Evolutionary conservation across 2,329 filamentous ascomycete species (phyloP), one percentile per base, ranked within the genome.

Genomic region (Aspergillus arachidicola): DNA sequence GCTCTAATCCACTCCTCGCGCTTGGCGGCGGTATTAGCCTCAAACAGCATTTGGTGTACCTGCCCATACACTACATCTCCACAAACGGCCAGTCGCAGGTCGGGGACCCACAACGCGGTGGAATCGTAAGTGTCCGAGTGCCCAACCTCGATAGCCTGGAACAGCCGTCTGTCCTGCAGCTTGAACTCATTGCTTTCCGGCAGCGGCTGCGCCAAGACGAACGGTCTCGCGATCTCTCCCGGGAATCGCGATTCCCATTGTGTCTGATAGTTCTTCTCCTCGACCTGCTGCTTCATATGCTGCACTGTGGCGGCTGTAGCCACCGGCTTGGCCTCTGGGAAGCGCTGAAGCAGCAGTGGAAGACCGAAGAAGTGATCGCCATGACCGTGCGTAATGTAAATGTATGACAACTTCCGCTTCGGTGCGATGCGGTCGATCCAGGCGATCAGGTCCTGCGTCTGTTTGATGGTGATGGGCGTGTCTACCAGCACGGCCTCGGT

Each of bases 341-440:
- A 81, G 0, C 69, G 68, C 41, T 69, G 57, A 1, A 70, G 21
- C 6, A 80, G 60, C 6, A 67, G 45, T 0, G 73, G 64, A 12
- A 76, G 58, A 53, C 76, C 76, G 62, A 80, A 76, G 67, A 73
- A 81, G 63, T 81, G 79, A 66, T 81, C 79, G 19, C 72, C 78
- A 57, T 81, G 79, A n/a, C 77, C 77, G 55, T 81, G 79, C 0
- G 79, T 81, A 57, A 80, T 76, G 67, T 80, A 81, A 38, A 81
- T 76, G 50, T 74, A 74, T 3, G 66, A 66, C 0, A 81, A 68
- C 21, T 69, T 70, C 12, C 71, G 72, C 21, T 60, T 63, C 0
- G 71, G 70, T 4, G 72, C 68, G 21, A 71, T 74, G 0, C 61
- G 61, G n/a, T 76, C 69, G 61, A 81, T 78, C 78, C 78, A 82